Conservation (phyloP, 352 stramenopile genomes). For the Globisporangium paroecandrum region DNA sequence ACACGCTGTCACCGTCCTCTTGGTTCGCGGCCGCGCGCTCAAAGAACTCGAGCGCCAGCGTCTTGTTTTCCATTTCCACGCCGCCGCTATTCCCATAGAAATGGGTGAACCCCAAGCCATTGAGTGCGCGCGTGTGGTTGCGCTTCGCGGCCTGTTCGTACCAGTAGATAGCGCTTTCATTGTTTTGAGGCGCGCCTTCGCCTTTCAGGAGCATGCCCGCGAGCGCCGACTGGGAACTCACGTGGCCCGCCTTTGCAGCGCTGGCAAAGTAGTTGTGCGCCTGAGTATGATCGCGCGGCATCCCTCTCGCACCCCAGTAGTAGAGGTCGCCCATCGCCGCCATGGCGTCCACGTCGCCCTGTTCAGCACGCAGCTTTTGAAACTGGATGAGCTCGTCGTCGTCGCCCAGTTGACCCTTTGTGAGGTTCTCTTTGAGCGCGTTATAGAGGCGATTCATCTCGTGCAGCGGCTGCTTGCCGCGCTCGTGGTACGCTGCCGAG, state of each 20-base stretch:
- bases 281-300: constrained; percentile 62
- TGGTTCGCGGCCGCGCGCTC: constrained; percentile 69
- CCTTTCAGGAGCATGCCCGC: constrained; percentile 88
- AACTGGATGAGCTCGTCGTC: constrained; percentile 88
- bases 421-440: constrained; percentile 39
- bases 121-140: constrained; percentile 80
- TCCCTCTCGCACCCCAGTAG: constrained; percentile 83
- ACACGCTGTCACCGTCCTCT: constrained; percentile 86
- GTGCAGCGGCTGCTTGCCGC: constrained; percentile 72
- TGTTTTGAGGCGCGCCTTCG: constrained; percentile 72
- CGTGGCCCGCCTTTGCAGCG: constrained; percentile 58
- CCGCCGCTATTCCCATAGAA: constrained; percentile 76
- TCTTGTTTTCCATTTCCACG: constrained; percentile 54
- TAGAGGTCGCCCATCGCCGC: constrained; percentile 85
- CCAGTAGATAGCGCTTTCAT: constrained; percentile 64
- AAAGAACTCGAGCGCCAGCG: constrained; percentile 77
- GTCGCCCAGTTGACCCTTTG: constrained; percentile 62
- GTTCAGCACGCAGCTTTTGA: constrained; percentile 73
- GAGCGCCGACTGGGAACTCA: constrained; percentile 53
- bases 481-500: constrained; percentile 50
- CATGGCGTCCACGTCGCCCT: constrained; percentile 76
- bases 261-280: constrained; percentile 74
- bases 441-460: constrained; percentile 78
- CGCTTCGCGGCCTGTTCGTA: constrained; percentile 66
- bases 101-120: constrained; percentile 88